Evolutionary conservation across 495 filamentous ascomycete genomes (phyloP).

Genomic region (Penicillium herquei): DNA sequence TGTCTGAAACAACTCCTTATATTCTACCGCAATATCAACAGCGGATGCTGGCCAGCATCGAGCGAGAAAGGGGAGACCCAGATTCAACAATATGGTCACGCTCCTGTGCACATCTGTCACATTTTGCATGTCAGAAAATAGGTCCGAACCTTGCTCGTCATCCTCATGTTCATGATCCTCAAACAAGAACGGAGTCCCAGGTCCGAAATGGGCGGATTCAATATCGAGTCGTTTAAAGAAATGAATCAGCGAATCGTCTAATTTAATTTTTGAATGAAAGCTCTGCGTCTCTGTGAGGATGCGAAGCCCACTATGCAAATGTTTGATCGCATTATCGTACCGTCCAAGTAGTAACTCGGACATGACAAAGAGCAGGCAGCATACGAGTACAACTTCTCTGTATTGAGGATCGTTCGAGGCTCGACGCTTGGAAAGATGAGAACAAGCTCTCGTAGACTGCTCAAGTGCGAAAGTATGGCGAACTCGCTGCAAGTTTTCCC

Average conservation of each 20-base stretch:
- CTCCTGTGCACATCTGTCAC: constrained; percentile 4
- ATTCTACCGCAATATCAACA: constrained; percentile 8
- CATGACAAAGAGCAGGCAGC: constrained; percentile 23
- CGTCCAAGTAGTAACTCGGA: constrained; percentile 15
- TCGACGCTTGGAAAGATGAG: constrained; percentile 10
- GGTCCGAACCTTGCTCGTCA: too few species aligned
- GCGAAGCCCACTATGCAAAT: constrained; percentile 19
- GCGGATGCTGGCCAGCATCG: constrained; percentile 16
- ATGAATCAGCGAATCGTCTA: constrained; percentile 9
- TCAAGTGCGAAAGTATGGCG: constrained; percentile 22
- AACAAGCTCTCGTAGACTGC: constrained; percentile 17
- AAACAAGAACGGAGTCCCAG: constrained; percentile 11
- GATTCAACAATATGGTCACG: constrained; percentile 9
- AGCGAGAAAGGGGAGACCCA: constrained; percentile 16
- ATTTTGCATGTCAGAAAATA: background rate
- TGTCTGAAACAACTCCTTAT: constrained; percentile 7
- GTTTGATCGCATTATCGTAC: constrained; percentile 17
- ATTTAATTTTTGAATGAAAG: background rate
- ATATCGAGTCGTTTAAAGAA: constrained; percentile 16
- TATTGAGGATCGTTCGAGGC: constrained; percentile 19
- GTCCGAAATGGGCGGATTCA: constrained; percentile 13
- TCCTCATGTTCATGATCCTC: background rate
- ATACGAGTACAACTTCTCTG: constrained; percentile 13
- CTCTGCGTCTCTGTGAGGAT: constrained; percentile 15
- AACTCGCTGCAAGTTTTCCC: constrained; percentile 11